These are phyloP conservation scores for Leersia perrieri DNA, from an alignment of 176 grass and related monocot species.

Conservation along the genomic window DNA sequence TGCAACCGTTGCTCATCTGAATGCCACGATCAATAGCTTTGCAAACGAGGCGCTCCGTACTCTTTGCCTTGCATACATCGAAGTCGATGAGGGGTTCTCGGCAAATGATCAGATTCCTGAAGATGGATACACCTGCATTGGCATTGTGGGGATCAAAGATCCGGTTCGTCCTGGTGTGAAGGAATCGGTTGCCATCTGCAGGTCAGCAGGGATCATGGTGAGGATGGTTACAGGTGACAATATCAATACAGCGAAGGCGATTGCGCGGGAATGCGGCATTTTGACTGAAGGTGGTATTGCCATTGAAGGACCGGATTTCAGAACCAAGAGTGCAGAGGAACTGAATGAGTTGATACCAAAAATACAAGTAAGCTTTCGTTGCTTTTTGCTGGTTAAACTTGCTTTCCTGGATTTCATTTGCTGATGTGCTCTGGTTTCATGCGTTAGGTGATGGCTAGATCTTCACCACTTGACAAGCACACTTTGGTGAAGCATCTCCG, in stretches of 20 bases:
- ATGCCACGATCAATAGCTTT: slow-evolving; percentile 69
- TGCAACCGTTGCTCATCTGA: slow-evolving; percentile 50
- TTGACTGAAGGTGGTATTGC: slow-evolving; percentile 81
- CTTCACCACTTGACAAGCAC: slow-evolving; percentile 93
- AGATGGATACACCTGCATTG: slow-evolving; percentile 85
- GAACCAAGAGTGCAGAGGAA: slow-evolving; percentile 65
- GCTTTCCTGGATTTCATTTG: background rate
- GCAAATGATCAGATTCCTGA: slow-evolving; percentile 58
- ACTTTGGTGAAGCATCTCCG: slow-evolving; percentile 89
- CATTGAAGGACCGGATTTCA: slow-evolving; percentile 91
- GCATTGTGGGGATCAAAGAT: slow-evolving; percentile 94
- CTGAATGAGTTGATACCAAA: slow-evolving; percentile 67
- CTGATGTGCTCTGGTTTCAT: slow-evolving; percentile 29
- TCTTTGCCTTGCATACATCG: slow-evolving; percentile 84
- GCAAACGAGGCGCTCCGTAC: slow-evolving; percentile 93
- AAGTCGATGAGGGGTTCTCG: slow-evolving; percentile 57
- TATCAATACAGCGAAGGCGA: slow-evolving; percentile 96
- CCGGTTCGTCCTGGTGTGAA: slow-evolving; percentile 86
- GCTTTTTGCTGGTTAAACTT: background rate
- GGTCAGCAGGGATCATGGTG: slow-evolving; percentile 87
- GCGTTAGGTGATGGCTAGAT: slow-evolving; percentile 89
- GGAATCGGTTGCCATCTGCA: slow-evolving; percentile 88
- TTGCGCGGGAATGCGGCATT: slow-evolving; percentile 95
- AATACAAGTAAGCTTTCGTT: slow-evolving; percentile 65
- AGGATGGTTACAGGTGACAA: slow-evolving; percentile 99